phyloP scores from a whole-genome alignment of 2,329 filamentous ascomycete genomes.

The Colletotrichum viniferum region DNA sequence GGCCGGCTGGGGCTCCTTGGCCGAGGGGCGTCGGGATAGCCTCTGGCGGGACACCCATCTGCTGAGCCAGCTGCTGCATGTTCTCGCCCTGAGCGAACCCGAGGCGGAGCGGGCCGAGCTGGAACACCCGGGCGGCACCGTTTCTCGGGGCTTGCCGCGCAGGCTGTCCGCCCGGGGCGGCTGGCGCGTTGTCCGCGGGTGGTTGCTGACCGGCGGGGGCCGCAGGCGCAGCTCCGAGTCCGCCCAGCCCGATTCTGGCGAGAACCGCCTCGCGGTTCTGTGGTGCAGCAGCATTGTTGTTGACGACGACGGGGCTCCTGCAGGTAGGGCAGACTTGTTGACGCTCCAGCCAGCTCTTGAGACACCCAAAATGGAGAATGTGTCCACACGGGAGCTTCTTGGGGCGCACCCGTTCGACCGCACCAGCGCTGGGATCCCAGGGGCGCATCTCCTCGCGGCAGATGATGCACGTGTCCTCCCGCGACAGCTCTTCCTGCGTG shows the following conservation, averaged over 20 bases:
- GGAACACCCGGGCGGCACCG: slow-evolving; percentile 65
- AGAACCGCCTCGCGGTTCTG: slow-evolving; percentile 40
- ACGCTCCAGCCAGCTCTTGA: slow-evolving; percentile 95
- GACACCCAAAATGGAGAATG: slow-evolving; percentile 90
- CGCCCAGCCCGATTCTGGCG: slow-evolving; percentile 32
- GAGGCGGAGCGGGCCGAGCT: slow-evolving; percentile 75
- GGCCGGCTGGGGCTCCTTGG: slow-evolving; percentile 9
- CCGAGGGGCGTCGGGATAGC: slow-evolving; percentile 17
- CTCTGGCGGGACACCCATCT: slow-evolving; percentile 53
- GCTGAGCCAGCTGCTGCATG: slow-evolving; percentile 70
- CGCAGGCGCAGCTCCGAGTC: slow-evolving; percentile 13
- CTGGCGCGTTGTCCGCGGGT: slow-evolving; percentile 28
- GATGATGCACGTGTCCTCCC: slow-evolving; percentile 96
- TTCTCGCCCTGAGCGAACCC: slow-evolving; percentile 77
- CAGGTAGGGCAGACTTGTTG: slow-evolving; percentile 98
- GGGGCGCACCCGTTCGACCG: slow-evolving; percentile 82
- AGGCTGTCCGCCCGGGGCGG: slow-evolving; percentile 18
- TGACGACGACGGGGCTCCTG: slow-evolving; percentile 79
- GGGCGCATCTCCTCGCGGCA: slow-evolving; percentile 94
- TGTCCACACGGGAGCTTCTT: slow-evolving; percentile 98
- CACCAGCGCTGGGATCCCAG: slow-evolving; percentile 67
- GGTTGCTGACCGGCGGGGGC: slow-evolving; percentile 37
- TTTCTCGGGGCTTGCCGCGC: slow-evolving; percentile 27
- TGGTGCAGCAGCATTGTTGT: slow-evolving; percentile 30
- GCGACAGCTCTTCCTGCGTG: slow-evolving; percentile 79